Conservation (phyloP, 1,284 basidiomycete genomes). For the Leccinum huronense region DNA sequence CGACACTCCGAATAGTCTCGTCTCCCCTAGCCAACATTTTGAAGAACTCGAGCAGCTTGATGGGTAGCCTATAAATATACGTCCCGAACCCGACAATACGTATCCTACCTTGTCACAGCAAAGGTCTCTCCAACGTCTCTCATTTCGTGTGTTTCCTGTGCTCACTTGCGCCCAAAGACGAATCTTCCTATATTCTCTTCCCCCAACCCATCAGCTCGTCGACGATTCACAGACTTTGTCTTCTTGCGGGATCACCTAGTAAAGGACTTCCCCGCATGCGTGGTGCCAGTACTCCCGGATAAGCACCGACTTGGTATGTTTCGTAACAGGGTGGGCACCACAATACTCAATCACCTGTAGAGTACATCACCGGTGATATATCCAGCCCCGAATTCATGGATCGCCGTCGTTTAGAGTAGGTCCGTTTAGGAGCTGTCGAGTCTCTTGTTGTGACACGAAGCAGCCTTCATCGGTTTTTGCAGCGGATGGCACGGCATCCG, state of each 20-base stretch:
- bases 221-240: constrained; percentile 96
- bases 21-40: too few relatives aligned
- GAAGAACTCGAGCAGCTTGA: too few relatives aligned
- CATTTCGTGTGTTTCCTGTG: constrained; percentile 4
- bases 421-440: constrained; percentile 11
- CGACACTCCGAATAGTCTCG: too few relatives aligned
- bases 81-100: too few relatives aligned
- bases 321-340: constrained; percentile 1
- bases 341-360: constrained; percentile 41
- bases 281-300: constrained; percentile 94
- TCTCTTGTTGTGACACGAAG: constrained; percentile 19
- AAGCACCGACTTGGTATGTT: constrained; percentile 90
- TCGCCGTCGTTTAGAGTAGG: constrained; percentile 81
- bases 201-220: constrained; percentile 68
- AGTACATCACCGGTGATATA: constrained; percentile 96
- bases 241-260: constrained; percentile 89
- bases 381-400: constrained; percentile 98
- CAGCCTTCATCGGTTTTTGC: constrained; percentile 91
- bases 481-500: constrained; percentile 89
- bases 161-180: constrained; percentile 51
- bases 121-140: constrained; percentile 56
- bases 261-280: constrained; percentile 93
- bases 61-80: too few relatives aligned
- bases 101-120: constrained; percentile 90
- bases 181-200: constrained; percentile 79